Percentiles rank a stretch among this genome's conserved stretches.
These are phyloP conservation scores for Penicillium steckii DNA, from an alignment of 495 filamentous ascomycete genomes.

Conservation along the genomic window DNA sequence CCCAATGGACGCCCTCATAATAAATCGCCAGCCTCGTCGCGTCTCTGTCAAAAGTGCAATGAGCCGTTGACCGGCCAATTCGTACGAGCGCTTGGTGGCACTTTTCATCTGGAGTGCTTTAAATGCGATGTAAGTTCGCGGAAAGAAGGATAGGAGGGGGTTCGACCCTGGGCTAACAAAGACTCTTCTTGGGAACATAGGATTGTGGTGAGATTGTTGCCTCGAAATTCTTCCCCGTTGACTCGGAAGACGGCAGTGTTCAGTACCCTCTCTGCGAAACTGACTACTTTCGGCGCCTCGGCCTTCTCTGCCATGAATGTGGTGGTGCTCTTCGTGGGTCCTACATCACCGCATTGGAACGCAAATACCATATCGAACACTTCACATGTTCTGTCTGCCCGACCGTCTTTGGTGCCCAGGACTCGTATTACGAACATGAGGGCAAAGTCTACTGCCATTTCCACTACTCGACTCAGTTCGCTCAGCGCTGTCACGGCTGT, in stretches of 20 bases:
- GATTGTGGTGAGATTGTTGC: constrained; percentile 96
- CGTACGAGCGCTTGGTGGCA: constrained; percentile 86
- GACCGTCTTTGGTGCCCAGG: constrained; percentile 94
- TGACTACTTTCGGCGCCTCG: constrained; percentile 93
- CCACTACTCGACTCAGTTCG: constrained; percentile 97
- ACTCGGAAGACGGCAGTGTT: constrained; percentile 77
- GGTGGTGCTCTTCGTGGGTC: constrained; percentile 92
- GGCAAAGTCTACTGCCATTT: constrained; percentile 97
- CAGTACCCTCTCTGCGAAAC: constrained; percentile 98
- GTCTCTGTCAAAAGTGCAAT: constrained; percentile 85
- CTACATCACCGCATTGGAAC: constrained; percentile 96
- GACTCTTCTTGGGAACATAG: constrained; percentile 41
- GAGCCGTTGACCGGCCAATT: constrained; percentile 90
- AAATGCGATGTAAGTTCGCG: constrained; percentile 76
- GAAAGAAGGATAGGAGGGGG: not conserved
- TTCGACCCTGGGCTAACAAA: constrained; percentile 1
- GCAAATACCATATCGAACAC: constrained; percentile 98
- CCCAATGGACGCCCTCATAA: constrained; percentile 41
- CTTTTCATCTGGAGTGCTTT: constrained; percentile 97
- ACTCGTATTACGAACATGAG: constrained; percentile 99
- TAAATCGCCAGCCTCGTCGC: constrained; percentile 42
- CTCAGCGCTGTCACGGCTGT: constrained; percentile 93
- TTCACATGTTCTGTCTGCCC: constrained; percentile 98
- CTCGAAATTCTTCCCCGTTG: constrained; percentile 96
- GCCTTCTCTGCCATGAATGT: constrained; percentile 87